Evolutionary conservation across 2,329 filamentous ascomycete genomes (phyloP).

Genomic region (Juglanconis sp.): DNA sequence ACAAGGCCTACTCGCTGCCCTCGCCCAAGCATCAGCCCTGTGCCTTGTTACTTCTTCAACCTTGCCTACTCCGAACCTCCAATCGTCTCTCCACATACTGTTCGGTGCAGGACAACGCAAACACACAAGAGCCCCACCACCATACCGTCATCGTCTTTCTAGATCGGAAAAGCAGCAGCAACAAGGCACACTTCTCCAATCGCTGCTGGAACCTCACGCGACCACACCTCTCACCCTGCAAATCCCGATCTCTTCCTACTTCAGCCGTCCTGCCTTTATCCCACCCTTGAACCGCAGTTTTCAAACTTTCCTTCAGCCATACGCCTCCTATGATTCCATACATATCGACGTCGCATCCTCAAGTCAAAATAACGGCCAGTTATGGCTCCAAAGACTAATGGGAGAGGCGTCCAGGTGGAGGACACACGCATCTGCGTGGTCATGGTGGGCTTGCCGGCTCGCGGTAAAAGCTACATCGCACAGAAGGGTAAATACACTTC

Average conservation of each 20-base stretch:
- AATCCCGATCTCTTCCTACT: constrained; percentile 5
- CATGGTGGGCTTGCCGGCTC: constrained; percentile 94
- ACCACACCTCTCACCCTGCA: constrained; percentile 13
- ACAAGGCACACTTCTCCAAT: not conserved
- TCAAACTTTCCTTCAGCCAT: not conserved
- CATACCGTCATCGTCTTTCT: not conserved
- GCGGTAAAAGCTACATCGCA: constrained; percentile 96
- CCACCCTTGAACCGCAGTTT: not conserved
- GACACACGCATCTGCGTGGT: constrained; percentile 97
- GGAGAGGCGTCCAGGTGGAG: constrained; percentile 80
- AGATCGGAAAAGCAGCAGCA: not conserved
- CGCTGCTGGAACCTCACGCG: constrained; percentile 6
- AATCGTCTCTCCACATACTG: not conserved
- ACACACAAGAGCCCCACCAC: not conserved
- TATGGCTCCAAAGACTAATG: constrained; percentile 55
- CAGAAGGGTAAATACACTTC: constrained; percentile 71
- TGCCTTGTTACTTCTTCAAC: not conserved
- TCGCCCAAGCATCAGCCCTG: constrained; percentile 13
- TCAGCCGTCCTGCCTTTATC: not conserved
- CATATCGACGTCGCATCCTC: not conserved
- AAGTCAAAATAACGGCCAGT: constrained; percentile 18
- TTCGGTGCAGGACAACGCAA: not conserved
- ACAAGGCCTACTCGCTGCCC: not conserved
- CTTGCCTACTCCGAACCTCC: not conserved
- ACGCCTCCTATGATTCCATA: constrained; percentile 11